A percentile compares a stretch with the other conserved stretches of the same genome.
Conservation (phyloP, 345 rosid genomes). For the Eucalyptus regnans region DNA sequence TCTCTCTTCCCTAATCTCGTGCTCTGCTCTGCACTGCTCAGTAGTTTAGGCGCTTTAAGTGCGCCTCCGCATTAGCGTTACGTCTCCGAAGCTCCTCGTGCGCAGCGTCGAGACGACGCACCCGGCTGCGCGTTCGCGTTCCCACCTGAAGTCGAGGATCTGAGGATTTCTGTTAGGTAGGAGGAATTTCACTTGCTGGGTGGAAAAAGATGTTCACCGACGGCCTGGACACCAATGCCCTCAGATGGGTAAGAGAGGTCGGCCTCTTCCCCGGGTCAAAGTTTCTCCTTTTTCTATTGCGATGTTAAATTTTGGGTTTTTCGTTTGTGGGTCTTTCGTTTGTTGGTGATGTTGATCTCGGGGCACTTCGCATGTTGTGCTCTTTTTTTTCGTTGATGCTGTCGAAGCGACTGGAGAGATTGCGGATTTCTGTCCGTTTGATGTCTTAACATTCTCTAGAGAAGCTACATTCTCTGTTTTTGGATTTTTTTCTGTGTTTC, state of each 20-base stretch:
- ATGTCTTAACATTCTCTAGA: neutral
- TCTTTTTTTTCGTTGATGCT: neutral
- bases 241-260: conserved; percentile 43
- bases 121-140: neutral
- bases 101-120: neutral
- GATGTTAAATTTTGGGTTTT: neutral
- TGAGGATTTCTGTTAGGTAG: neutral
- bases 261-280: neutral
- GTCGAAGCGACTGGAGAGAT: neutral
- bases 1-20: neutral
- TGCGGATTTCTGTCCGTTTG: neutral
- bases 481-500: neutral
- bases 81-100: neutral
- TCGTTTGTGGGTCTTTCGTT: neutral
- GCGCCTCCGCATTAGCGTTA: neutral
- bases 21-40: neutral
- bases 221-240: conserved; percentile 34
- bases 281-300: neutral
- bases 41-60: neutral
- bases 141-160: neutral
- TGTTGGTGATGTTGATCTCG: neutral
- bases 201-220: conserved; percentile 26
- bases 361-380: neutral
- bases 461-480: neutral
- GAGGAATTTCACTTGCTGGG: neutral